These are phyloP conservation scores for Nakaseomyces delphensis DNA, from an alignment of 1,139 yeast species.

Conservation along the genomic window DNA sequence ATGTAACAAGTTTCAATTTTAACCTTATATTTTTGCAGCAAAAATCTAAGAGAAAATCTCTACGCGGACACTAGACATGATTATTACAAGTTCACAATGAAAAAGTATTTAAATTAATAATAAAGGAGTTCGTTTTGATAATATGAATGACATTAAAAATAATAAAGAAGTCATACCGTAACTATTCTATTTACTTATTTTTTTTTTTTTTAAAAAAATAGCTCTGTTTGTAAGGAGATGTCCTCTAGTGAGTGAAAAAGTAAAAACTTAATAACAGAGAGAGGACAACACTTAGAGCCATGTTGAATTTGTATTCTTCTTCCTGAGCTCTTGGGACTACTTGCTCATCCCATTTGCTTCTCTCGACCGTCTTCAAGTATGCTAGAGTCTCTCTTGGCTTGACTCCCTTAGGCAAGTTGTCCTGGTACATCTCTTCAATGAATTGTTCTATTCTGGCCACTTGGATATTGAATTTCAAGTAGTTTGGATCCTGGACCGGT, in stretches of 20 bases:
- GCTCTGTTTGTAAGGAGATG: too few species aligned
- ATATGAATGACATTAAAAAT: too few species aligned
- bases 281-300: slow-evolving; percentile 4
- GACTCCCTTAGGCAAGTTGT: slow-evolving; percentile 39
- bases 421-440: slow-evolving; percentile 67
- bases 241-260: slow-evolving; percentile 1
- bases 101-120: too few species aligned
- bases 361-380: slow-evolving; percentile 34
- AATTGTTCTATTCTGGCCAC: slow-evolving; percentile 85
- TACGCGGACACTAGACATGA: too few species aligned
- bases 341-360: slow-evolving; percentile 28
- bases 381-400: slow-evolving; percentile 35
- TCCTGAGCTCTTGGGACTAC: slow-evolving; percentile 22
- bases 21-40: neutral
- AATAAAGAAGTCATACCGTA: too few species aligned
- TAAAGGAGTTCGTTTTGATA: neutral
- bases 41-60: too few species aligned
- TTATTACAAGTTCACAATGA: too few species aligned
- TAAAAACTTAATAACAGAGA: slow-evolving; percentile 6
- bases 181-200: too few species aligned
- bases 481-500: slow-evolving; percentile 77
- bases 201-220: too few species aligned
- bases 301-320: slow-evolving; percentile 28
- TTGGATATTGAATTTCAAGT: slow-evolving; percentile 69
- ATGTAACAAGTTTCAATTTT: slow-evolving; percentile 37